phyloP scores from a whole-genome alignment of 495 filamentous ascomycete genomes.

The Penicillium cinerascens region DNA sequence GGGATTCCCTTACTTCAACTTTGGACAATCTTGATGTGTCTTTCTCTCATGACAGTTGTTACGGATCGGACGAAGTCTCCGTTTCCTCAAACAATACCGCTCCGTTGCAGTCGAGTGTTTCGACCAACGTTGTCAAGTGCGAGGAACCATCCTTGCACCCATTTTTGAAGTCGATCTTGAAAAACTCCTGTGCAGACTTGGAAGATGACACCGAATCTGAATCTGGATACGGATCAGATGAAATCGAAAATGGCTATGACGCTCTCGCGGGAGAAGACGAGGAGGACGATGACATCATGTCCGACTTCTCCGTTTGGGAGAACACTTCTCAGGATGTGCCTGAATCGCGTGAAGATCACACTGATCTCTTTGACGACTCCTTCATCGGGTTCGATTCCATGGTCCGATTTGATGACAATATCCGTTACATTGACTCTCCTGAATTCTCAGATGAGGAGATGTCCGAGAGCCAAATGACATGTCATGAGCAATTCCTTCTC shows the following conservation, averaged over 20 bases:
- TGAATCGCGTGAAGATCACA: conserved; percentile 32
- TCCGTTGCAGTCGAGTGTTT: conserved; percentile 19
- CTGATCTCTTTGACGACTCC: conserved; percentile 38
- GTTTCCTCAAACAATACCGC: conserved; percentile 31
- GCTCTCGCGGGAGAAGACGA: conserved; percentile 27
- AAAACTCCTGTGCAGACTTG: conserved; percentile 30
- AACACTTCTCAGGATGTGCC: conserved; percentile 29
- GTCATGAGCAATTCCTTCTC: conserved; percentile 28
- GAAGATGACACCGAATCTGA: conserved; percentile 34
- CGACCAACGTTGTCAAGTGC: conserved; percentile 14
- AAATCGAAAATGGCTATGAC: conserved; percentile 35
- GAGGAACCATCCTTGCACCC: conserved; percentile 23
- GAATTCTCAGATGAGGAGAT: conserved; percentile 22
- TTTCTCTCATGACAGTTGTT: conserved; percentile 45
- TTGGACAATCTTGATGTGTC: conserved; percentile 42
- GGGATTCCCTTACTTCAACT: conserved; percentile 44
- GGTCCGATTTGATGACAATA: conserved; percentile 37
- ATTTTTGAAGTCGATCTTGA: conserved; percentile 40
- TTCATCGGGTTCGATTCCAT: conserved; percentile 40
- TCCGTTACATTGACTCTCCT: conserved; percentile 37
- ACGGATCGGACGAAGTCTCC: conserved; percentile 45
- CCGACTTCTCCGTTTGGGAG: conserved; percentile 37
- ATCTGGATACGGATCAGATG: conserved; percentile 44
- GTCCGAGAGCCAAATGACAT: conserved; percentile 32
- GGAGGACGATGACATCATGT: conserved; percentile 34